Base-by-base conservation (phyloP, 148 eudicot genomes). In the Agrostemma githago region DNA sequence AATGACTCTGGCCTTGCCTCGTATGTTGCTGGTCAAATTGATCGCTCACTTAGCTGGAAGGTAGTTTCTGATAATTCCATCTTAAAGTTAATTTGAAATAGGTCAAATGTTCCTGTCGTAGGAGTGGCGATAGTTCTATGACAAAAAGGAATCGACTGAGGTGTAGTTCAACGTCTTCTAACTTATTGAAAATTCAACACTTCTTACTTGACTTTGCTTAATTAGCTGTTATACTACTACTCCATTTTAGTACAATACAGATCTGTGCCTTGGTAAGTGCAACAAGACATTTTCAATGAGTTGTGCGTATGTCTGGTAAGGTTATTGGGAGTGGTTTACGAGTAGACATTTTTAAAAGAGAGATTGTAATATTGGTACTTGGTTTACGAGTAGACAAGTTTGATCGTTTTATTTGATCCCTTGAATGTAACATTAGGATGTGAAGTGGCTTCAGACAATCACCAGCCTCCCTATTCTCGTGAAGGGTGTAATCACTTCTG, bases 361-460 rank as follows among this genome's bases (percentile, higher is more conserved):
- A 26, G 34, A 26, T 14, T 14, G 14, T 48, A 48, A 48, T 8
- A 48, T 14, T 48, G 54, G 54, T 48, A 9, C 54, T 10, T 6
- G 54, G 9, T 48, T 48, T 48, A 48, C 20, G 9, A 17, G 10
- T 19, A 21, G 37, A 60, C 63, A 9, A 60, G 8, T 17, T 17
- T 60, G 38, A 60, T 1, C 3, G 2, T 60, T 58, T 34, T 62
- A 34, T 68, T 53, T 77, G 37, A 72, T 21, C 19, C 19, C 15
- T 19, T 54, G 59, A 16, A 39, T 69, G 48, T 11, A 70, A 68
- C n/a, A 72, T 85, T 85, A 91, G 98, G 98, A 94, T 72, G 90
- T 94, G 72, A 83, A 94, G 89, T 94, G 97, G 97, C 98, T 94
- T 68, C 98, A 94, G 80, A 83, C 91, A 76, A 93, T 93, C 83